Evolutionary conservation across 2,329 filamentous ascomycete genomes (phyloP), one percentile per base, ranked within the genome.

Genomic region (Pyrenophora teres): DNA sequence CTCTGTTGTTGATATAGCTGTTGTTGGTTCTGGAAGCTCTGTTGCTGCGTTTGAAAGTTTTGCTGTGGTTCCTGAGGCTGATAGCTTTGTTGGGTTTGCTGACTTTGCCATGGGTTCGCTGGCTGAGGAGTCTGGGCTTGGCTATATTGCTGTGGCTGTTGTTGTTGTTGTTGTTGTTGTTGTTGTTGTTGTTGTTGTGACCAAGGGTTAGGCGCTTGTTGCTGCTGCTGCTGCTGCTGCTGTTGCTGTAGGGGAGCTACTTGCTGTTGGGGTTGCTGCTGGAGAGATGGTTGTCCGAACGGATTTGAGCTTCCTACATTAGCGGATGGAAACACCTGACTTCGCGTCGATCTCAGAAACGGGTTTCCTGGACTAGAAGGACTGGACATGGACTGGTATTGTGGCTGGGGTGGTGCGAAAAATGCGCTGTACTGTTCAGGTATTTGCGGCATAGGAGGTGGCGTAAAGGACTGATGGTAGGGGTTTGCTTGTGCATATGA

Each of bases 341-440:
- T 78, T 49, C 67, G 65, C 2, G 74, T 65, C 2, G 69, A 71
- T 46, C 75, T 74, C 16, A 80, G 61, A 57, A 80, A 80, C 9
- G 76, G 76, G 54, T 78, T 78, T 30, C 68, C 66, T 30, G 68
- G 63, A 39, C 68, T 68, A 15, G 63, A 60, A 64, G 77, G 65
- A 55, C 74, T 60, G 64, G 74, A 54, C 63, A 76, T 70, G 18
- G 74, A 70, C 38, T 70, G 77, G 66, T 69, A 67, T 23, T 69
- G 68, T 6, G 65, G 62, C 51, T 67, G 62, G 44, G 65, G 63
- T n/a, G 62, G 56, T 30, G 64, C 56, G 38, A 65, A 71, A 46
- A 72, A 70, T 8, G 69, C 63, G 45, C 56, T 64, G 52, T 74
- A 74, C 40, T 75, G 73, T 39, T 68, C 68, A 32, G 72, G 68